Evolutionary conservation across 140 eudicot genomes (phyloP), one percentile per base, ranked within the genome.

Genomic region (Anethum foeniculum): DNA sequence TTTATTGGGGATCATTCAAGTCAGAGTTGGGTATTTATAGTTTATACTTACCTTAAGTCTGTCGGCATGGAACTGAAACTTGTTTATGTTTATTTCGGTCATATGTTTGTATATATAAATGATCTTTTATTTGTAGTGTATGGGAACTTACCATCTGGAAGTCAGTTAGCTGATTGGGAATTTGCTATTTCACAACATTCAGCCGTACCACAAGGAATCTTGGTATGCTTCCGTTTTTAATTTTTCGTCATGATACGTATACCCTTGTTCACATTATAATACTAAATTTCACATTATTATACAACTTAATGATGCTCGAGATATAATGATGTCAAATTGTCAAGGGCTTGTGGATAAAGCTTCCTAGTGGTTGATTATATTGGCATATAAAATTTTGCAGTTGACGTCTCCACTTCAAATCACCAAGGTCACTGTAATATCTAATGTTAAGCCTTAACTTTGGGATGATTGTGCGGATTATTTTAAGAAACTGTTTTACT

Each of bases 121-220:
- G 44, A n/a, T 71, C 77, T 25, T 79, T 16, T 46, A 73, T 79
- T 43, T 68, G 76, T 88, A 92, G 98, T 94, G 97, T 94, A 92
- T 75, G 98, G 98, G 58, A 94, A 89, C 87, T 86, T 94, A 71
- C 99, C 99, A 78, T 85, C 95, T 78, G 88, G 87, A 79, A 85
- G 82, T 81, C 98, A 94, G 81, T 89, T 92, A 83, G 91, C 96
- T 71, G 95, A 92, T 77, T 94, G 97, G 98, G 98, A 92, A 86
- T 92, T 92, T 84, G 90, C 96, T 54, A 91, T 94, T 64, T 88
- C 94, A 49, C 97, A 92, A 76, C 98, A 92, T 85, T 92, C 98
- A 81, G 98, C 98, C 81, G 98, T 94, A 82, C 98, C 98, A 25
- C 97, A 92, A 73, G 98, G 98, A 84, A 79, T 92, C 64, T 78